These are phyloP conservation scores for Passalora sequoiae DNA, from an alignment of 2,329 filamentous ascomycete genomes.

Conservation along the genomic window DNA sequence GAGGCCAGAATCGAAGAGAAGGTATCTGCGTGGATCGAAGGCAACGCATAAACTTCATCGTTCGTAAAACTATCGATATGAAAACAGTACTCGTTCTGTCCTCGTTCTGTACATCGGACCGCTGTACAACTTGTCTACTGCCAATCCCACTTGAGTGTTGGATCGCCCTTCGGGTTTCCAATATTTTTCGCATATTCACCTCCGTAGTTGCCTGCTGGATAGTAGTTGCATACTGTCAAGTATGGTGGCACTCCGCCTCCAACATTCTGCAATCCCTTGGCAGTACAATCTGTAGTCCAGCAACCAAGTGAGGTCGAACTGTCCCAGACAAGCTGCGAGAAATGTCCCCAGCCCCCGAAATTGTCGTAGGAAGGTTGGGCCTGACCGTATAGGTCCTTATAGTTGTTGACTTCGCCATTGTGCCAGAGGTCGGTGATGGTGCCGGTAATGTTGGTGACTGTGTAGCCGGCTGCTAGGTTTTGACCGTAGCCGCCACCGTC, in stretches of 20 bases:
- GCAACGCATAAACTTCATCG: not conserved
- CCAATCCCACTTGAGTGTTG: constrained; percentile 8
- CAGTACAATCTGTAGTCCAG: constrained; percentile 50
- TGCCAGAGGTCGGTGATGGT: constrained; percentile 81
- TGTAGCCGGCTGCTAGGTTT: constrained; percentile 71
- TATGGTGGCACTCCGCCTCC: constrained; percentile 44
- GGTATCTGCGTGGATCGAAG: constrained; percentile 15
- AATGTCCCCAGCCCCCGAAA: constrained; percentile 66
- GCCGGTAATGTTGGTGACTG: constrained; percentile 52
- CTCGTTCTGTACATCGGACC: too few relatives aligned
- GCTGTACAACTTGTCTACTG: too few relatives aligned
- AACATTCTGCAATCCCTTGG: constrained; percentile 40
- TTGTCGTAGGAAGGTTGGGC: constrained; percentile 53
- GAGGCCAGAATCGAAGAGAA: constrained; percentile 14
- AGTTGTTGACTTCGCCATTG: constrained; percentile 64
- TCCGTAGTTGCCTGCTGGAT: constrained; percentile 41
- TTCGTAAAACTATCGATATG: not conserved
- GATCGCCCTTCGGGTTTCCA: constrained; percentile 2
- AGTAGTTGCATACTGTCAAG: constrained; percentile 85
- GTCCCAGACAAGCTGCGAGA: constrained; percentile 69
- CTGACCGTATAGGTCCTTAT: constrained; percentile 33
- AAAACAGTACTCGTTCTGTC: too few relatives aligned
- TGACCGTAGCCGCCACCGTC: constrained; percentile 70
- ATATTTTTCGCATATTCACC: constrained; percentile 15
- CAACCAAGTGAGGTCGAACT: constrained; percentile 59